Base-by-base conservation (phyloP, 2,329 filamentous ascomycete species). In the Fusarium transvaalense region DNA sequence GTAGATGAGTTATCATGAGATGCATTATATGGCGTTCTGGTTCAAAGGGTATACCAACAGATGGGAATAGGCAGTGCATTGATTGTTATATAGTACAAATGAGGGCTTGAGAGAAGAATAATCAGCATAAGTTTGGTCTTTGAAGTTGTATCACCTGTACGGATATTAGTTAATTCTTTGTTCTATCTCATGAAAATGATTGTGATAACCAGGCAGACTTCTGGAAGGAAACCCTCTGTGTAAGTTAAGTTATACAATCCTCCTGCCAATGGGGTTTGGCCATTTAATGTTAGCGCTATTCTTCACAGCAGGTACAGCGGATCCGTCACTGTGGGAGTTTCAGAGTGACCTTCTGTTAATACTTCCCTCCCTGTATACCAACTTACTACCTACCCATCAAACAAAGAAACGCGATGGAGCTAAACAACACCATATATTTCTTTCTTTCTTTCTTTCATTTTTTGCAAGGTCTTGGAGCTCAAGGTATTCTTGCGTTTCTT, bases 1-100 rank as follows among this genome's bases (percentile, higher is more conserved):
- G 41, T 23, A 42, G 39, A 57, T 43, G 51, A 37, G 25, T 59
- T 50, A 37, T 67, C 41, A 63, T 64, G 57, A 63, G 47, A 48
- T 67, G 62, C 50, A 69, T 64, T 32, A 6, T 23, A 50, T 27
- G 66, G 66, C 55, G 66, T 68, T 66, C 46, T 41, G 63, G 27
- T 38, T 46, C 38, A 37, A 67, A 47, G 66, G 39, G 56, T 57
- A 63, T 69, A 69, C 66, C 66, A 69, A 46, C 48, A 43, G 57
- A 46, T 47, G 41, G 45, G 27, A 31, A 51, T 29, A 35, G 32
- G 23, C 27, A 50, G 34, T 56, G 37, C 21, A 58, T 69, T 43
- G 48, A 27, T 19, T 37, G n/a, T 47, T 47, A 37, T 12, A 39
- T 51, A 51, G 43, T 39, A 52, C 25, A 45, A 15, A 48, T 47